Evolutionary conservation across 2,329 filamentous ascomycete genomes (phyloP).

Genomic region (Phoma sp.): DNA sequence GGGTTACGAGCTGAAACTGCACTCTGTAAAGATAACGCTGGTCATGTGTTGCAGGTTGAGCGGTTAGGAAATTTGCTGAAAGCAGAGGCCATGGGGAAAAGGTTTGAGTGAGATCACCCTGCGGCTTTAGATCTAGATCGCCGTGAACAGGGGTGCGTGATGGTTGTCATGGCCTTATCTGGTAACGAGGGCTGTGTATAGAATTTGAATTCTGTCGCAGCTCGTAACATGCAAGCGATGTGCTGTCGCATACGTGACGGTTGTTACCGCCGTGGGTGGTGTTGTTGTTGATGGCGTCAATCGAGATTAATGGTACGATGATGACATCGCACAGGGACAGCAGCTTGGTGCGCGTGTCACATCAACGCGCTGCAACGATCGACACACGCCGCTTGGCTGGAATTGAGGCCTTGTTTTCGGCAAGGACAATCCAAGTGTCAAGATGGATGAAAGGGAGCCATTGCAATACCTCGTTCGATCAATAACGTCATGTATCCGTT

Average conservation of each 20-base stretch:
- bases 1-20: slow-evolving; percentile 28
- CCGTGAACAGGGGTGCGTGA: slow-evolving; percentile 6
- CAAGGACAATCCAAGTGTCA: slow-evolving; percentile 9
- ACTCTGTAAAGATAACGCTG: slow-evolving; percentile 7
- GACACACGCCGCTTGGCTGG: slow-evolving; percentile 11
- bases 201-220: not conserved
- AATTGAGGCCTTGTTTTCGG: slow-evolving; percentile 18
- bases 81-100: slow-evolving; percentile 9
- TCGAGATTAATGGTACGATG: slow-evolving; percentile 11
- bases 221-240: slow-evolving; percentile 4
- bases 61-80: slow-evolving; percentile 20
- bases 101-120: slow-evolving; percentile 13
- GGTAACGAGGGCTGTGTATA: slow-evolving; percentile 13
- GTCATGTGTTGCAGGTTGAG: slow-evolving; percentile 16
- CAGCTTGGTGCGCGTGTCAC: slow-evolving; percentile 9
- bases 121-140: slow-evolving; percentile 28
- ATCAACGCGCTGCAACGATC: slow-evolving; percentile 4
- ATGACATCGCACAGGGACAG: slow-evolving; percentile 11
- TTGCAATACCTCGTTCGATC: slow-evolving; percentile 8
- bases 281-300: slow-evolving; percentile 1
- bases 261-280: slow-evolving; percentile 7
- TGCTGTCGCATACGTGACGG: slow-evolving; percentile 12
- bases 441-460: not conserved
- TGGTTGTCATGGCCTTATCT: slow-evolving; percentile 8
- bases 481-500: slow-evolving; percentile 24